Evolutionary conservation across 306 rosid species (phyloP), one percentile per base, ranked within the genome.

Genomic region (Quercus cerris): DNA sequence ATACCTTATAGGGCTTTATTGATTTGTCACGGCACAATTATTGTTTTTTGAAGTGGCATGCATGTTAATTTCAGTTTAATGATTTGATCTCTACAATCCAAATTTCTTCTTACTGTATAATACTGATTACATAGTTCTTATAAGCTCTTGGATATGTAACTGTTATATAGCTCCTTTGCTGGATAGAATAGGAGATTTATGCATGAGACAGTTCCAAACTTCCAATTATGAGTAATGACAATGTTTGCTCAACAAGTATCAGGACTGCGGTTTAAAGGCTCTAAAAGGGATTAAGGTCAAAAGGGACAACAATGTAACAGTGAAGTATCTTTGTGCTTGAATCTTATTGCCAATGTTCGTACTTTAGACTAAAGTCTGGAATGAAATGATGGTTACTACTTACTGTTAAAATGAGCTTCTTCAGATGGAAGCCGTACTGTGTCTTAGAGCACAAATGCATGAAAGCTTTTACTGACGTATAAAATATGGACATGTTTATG

Each of bases 21-120:
- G 25, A 51, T 75, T 44, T 30, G 56, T 52, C 56, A 35, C 6
- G 13, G 71, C 78, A 80, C 49, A 64, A 57, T 30, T 46, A 64
- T 61, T 61, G 74, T 75, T 11, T 77, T 78, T 75, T 76, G 66
- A 70, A 66, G 27, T 59, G 5, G 22, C 25, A 19, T 74, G 80
- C n/a, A 55, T 78, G 71, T 55, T 61, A 56, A 74, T 62, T 64
- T 61, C 77, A 74, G 58, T 41, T 41, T 41, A 41, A 41, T 41
- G 46, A 8, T 70, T 57, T 56, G 18, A 44, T 76, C 38, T 77
- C 51, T 80, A 69, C 41, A 57, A 22, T 75, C 28, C 44, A 38
- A 15, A 44, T 73, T 51, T 74, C 70, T 56, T 64, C 56, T 28
- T 56, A 55, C 69, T 56, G 72, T 75, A 18, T 64, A 69, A 66